Base-by-base conservation (phyloP, 2,329 filamentous ascomycete genomes). In the Cryphonectria parasitica region DNA sequence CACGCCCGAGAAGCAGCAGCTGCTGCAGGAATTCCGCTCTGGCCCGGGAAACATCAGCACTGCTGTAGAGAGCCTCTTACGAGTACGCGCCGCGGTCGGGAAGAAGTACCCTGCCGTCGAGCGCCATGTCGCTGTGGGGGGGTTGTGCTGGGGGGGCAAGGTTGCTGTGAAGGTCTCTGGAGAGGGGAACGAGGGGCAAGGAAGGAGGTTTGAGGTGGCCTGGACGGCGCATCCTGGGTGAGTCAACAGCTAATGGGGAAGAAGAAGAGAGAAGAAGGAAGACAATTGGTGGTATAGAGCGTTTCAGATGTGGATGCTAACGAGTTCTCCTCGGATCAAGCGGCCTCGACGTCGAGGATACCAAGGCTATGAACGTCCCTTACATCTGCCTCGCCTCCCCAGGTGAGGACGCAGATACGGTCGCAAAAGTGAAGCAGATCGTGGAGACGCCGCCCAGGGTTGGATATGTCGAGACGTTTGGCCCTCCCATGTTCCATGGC, bases 61-160 rank as follows among this genome's bases (percentile, higher is more conserved):
- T 8, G 80, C 77, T 58, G 70, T 78, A 11, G 75, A 74, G 7
- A 77, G 76, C 43, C 67, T 85, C 39, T 68, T 79, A 25, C 73
- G 73, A 13, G 73, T 82, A 0, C 75, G 82, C 2, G 73, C 74
- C 58, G 80, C 76, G 25, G 76, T 79, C 8, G 78, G 76, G 34
- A 70, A 71, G 25, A 76, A 70, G 52, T 85, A 78, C 73, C 78
- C 80, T 0, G 74, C 67, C 2, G 80, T 83, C 1, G 77, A 81
- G 66, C 81, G 77, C 31, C 84, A 83, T 41, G 75, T 79, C 79
- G 85, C 79, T 0, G 75, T 81, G 5, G 80, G 85, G 67, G 85
- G 85, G 2, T 76, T 86, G 7, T 87, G 85, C 75, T 87, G 84
- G 83, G 85, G 85, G 43, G 84, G 83, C 3, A 69, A 83, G 77